Conservation (phyloP, 2,329 filamentous ascomycete genomes). For the Graphilbum fragrans region DNA sequence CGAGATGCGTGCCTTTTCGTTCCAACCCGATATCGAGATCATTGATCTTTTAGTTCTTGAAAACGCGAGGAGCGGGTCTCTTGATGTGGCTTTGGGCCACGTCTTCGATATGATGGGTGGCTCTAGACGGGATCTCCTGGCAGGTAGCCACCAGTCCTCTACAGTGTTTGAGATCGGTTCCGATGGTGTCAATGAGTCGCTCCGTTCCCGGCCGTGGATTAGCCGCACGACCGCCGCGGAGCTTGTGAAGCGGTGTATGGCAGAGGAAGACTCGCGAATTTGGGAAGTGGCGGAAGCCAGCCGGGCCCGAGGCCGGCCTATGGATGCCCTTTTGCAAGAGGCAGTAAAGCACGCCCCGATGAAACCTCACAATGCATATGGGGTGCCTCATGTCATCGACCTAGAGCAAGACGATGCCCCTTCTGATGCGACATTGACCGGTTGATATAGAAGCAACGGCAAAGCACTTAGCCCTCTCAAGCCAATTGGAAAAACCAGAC, state of each 20-base stretch:
- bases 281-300: slow-evolving; percentile 17
- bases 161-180: no score
- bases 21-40: slow-evolving; percentile 17
- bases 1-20: slow-evolving; percentile 24
- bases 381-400: slow-evolving; percentile 5
- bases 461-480: no score
- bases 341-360: background rate
- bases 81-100: slow-evolving; percentile 21
- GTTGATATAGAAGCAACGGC: background rate
- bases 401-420: background rate
- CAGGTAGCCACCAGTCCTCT: background rate
- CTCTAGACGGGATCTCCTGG: background rate
- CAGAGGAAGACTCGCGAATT: slow-evolving; percentile 20
- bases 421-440: background rate
- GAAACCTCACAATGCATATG: slow-evolving; percentile 4
- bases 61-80: slow-evolving; percentile 18
- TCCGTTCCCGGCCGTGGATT: slow-evolving; percentile 16
- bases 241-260: slow-evolving; percentile 21
- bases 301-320: slow-evolving; percentile 7
- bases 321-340: slow-evolving; percentile 9
- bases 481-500: background rate
- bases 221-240: slow-evolving; percentile 18
- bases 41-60: slow-evolving; percentile 21
- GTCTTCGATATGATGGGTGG: slow-evolving; percentile 14
- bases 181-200: slow-evolving; percentile 2